These are phyloP conservation scores for Angomonas deanei DNA, from an alignment of 208 protist species.

Conservation along the genomic window DNA sequence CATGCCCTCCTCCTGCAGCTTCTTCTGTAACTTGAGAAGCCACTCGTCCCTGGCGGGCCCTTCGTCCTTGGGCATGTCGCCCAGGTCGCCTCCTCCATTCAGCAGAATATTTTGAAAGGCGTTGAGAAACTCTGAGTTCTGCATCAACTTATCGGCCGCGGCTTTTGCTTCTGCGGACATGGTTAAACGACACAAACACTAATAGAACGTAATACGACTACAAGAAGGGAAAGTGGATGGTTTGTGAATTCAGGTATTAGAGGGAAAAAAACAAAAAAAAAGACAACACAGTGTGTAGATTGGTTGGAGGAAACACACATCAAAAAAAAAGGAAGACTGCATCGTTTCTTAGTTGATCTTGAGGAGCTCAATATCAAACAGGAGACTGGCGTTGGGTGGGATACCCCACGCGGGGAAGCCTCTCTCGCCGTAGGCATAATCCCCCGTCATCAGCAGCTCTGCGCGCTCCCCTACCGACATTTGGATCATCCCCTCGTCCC, in stretches of 20 bases:
- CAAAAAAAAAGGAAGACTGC: constrained; percentile 3
- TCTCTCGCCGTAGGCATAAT: constrained; percentile 80
- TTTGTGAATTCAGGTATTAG: too few species aligned
- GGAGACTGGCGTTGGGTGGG: constrained; percentile 57
- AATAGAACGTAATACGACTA: background rate
- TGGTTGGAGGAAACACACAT: background rate
- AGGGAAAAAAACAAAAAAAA: too few species aligned
- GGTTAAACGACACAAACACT: background rate
- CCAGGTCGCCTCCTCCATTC: constrained; percentile 23
- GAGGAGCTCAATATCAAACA: constrained; percentile 90
- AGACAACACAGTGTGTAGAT: too few species aligned
- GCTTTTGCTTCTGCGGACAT: constrained; percentile 20
- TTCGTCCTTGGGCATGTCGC: constrained; percentile 68
- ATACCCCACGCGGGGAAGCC: constrained; percentile 91
- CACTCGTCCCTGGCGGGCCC: constrained; percentile 65
- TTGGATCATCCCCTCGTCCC: constrained; percentile 92
- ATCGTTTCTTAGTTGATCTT: constrained; percentile 34
- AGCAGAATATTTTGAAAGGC: constrained; percentile 62
- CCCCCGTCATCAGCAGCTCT: constrained; percentile 70
- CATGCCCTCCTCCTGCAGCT: constrained; percentile 53
- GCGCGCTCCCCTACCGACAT: constrained; percentile 81
- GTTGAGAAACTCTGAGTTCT: constrained; percentile 79
- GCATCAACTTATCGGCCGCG: constrained; percentile 49
- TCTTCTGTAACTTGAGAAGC: constrained; percentile 63
- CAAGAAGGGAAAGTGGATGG: background rate